These are phyloP conservation scores for Mariannaea elegans DNA, from an alignment of 2,329 filamentous ascomycete genomes.

Conservation along the genomic window DNA sequence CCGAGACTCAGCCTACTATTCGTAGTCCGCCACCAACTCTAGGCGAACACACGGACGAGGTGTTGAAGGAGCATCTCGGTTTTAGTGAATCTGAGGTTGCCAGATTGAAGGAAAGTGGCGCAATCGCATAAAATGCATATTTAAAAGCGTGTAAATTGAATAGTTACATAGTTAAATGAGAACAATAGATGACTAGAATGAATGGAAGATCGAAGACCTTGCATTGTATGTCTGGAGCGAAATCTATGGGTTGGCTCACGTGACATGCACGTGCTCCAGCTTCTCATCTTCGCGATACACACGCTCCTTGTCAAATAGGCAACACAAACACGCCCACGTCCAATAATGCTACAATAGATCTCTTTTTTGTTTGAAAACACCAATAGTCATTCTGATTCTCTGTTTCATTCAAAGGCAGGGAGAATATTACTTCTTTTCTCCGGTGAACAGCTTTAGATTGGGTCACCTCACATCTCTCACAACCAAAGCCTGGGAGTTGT, in stretches of 20 bases:
- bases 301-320: too few species aligned
- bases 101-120: constrained; percentile 70
- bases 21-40: constrained; percentile 83
- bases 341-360: not conserved
- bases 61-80: constrained; percentile 71
- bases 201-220: too few species aligned
- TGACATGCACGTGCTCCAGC: too few species aligned
- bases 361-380: not conserved
- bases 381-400: not conserved
- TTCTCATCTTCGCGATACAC: too few species aligned
- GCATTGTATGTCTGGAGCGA: too few species aligned
- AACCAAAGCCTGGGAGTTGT: not conserved
- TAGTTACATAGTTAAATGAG: too few species aligned
- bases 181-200: too few species aligned
- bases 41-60: constrained; percentile 86
- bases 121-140: constrained; percentile 68
- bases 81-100: constrained; percentile 67
- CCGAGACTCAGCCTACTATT: constrained; percentile 79
- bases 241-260: too few species aligned
- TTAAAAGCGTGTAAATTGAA: too few species aligned
- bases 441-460: not conserved
- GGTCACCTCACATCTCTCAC: not conserved
- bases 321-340: not conserved
- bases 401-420: too few species aligned
- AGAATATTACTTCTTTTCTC: too few species aligned